Conservation (phyloP, 805 yeast species). For the Candida coquimbonensis region DNA sequence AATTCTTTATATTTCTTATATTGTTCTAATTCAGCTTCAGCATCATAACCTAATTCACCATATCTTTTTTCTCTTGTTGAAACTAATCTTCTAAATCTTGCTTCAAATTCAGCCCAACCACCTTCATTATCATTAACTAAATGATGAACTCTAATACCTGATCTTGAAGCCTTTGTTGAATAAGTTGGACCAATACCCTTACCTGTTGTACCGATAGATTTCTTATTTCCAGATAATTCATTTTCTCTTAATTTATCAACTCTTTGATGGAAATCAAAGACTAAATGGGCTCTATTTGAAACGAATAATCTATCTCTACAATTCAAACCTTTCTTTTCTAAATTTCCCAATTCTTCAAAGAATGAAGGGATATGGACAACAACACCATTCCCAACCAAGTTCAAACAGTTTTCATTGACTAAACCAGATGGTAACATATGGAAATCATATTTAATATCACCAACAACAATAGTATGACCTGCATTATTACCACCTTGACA, state of each 20-base stretch:
- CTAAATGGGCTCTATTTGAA: constrained; percentile 92
- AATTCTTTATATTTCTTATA: constrained; percentile 69
- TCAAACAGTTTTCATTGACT: constrained; percentile 85
- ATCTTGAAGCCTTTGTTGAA: constrained; percentile 92
- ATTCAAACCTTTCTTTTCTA: constrained; percentile 75
- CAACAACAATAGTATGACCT: constrained; percentile 96
- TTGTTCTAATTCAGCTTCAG: constrained; percentile 69
- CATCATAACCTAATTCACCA: constrained; percentile 86
- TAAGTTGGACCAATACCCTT: constrained; percentile 99
- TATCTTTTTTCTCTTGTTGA: constrained; percentile 82
- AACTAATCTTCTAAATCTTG: constrained; percentile 67
- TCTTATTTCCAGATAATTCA: constrained; percentile 60
- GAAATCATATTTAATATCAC: constrained; percentile 85
- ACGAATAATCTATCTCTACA: constrained; percentile 64
- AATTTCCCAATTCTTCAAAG: constrained; percentile 74
- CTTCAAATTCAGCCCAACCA: constrained; percentile 88
- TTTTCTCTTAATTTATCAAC: constrained; percentile 93
- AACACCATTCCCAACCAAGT: constrained; percentile 92
- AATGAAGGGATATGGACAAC: constrained; percentile 93
- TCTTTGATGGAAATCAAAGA: constrained; percentile 96
- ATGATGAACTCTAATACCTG: constrained; percentile 96
- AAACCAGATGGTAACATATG: constrained; percentile 99
- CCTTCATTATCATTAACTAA: constrained; percentile 82
- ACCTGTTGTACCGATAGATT: constrained; percentile 96
- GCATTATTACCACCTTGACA: constrained; percentile 99